These are phyloP conservation scores for Liriodendron chinense DNA, from an alignment of 164 flowering plant species.

Conservation along the genomic window DNA sequence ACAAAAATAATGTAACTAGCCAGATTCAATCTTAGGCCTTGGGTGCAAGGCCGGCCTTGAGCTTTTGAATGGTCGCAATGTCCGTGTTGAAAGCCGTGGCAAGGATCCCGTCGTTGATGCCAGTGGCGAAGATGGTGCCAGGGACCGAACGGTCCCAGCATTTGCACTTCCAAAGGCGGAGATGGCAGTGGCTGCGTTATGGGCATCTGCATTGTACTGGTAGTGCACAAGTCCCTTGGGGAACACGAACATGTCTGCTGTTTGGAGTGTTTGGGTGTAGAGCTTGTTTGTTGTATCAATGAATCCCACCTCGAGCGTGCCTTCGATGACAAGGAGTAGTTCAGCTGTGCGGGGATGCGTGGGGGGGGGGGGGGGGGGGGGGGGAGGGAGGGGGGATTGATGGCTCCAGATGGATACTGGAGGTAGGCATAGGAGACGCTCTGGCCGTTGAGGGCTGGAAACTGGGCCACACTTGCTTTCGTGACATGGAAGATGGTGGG, in stretches of 20 bases:
- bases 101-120: slow-evolving; percentile 9
- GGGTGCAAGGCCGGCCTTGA: slow-evolving; percentile 18
- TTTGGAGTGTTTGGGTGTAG: slow-evolving; percentile 22
- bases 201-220: slow-evolving; percentile 14
- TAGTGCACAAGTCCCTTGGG: slow-evolving; percentile 25
- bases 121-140: slow-evolving; percentile 12
- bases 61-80: slow-evolving; percentile 14
- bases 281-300: slow-evolving; percentile 26
- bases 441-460: slow-evolving; percentile 33
- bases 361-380: slow-evolving; percentile 37
- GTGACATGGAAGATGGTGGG: slow-evolving; percentile 21
- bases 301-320: slow-evolving; percentile 24
- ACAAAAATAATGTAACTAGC: background rate
- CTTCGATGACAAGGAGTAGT: slow-evolving; percentile 21
- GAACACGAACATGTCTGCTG: slow-evolving; percentile 26
- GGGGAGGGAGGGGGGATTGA: slow-evolving; percentile 34
- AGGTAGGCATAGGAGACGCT: slow-evolving; percentile 29
- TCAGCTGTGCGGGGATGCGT: slow-evolving; percentile 37
- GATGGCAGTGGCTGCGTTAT: slow-evolving; percentile 10
- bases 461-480: slow-evolving; percentile 29
- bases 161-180: slow-evolving; percentile 18
- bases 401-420: slow-evolving; percentile 18
- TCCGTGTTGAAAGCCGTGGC: slow-evolving; percentile 23
- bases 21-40: background rate
- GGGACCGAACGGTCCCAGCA: slow-evolving; percentile 23